Evolutionary conservation across 2,329 filamentous ascomycete species (phyloP).

Genomic region (Parasarocladium wereldwijsianum): DNA sequence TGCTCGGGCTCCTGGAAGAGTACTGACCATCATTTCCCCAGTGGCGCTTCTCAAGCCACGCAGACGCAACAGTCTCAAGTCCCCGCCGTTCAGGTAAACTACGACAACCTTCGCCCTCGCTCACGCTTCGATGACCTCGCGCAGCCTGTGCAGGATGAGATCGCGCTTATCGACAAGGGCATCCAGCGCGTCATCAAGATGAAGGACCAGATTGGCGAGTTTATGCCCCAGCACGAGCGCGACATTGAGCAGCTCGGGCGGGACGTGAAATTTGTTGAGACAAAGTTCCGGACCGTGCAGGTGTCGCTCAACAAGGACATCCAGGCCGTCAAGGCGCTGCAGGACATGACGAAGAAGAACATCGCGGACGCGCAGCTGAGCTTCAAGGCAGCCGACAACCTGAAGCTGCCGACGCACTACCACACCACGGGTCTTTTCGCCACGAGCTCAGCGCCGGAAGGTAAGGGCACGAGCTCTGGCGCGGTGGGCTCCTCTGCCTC

Average conservation of each 20-base stretch:
- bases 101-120: constrained; percentile 65
- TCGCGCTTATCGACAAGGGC: constrained; percentile 63
- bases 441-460: constrained; percentile 10
- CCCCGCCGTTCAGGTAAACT: constrained; percentile 64
- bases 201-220: constrained; percentile 61
- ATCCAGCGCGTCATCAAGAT: constrained; percentile 70
- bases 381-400: constrained; percentile 60
- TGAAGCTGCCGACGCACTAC: constrained; percentile 50
- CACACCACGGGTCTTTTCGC: constrained; percentile 31
- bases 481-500: constrained; percentile 14
- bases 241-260: constrained; percentile 31
- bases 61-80: constrained; percentile 23
- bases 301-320: constrained; percentile 39
- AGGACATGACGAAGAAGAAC: constrained; percentile 44
- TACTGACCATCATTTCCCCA: constrained; percentile 6
- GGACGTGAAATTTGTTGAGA: constrained; percentile 33
- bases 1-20: not conserved
- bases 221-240: constrained; percentile 40
- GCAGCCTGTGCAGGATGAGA: constrained; percentile 63
- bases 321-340: constrained; percentile 47
- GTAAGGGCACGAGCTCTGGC: not conserved
- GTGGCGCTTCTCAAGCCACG: constrained; percentile 14
- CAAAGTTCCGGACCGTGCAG: constrained; percentile 29
- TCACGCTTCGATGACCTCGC: constrained; percentile 86
- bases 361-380: constrained; percentile 55